Evolutionary conservation across 2,329 filamentous ascomycete species (phyloP).

Genomic region (Magnaporthiopsis rhizophila): DNA sequence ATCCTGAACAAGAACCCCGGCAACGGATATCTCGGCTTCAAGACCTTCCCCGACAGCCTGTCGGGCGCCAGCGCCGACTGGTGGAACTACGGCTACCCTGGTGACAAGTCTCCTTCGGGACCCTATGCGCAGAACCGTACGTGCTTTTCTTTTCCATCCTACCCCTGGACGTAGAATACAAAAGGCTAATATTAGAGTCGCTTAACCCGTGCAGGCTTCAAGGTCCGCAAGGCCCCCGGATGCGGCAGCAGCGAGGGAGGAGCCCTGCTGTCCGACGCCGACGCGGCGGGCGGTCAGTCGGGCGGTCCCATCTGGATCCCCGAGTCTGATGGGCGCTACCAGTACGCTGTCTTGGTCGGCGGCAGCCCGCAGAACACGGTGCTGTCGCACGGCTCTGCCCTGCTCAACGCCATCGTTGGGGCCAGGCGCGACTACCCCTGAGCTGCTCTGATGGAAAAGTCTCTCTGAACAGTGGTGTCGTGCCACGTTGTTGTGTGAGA

Average conservation of each 20-base stretch:
- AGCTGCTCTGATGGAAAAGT: not conserved
- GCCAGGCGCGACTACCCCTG: slow-evolving; percentile 4
- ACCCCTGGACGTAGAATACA: not conserved
- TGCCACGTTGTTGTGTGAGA: not conserved
- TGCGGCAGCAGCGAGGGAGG: slow-evolving; percentile 2
- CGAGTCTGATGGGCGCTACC: slow-evolving; percentile 3
- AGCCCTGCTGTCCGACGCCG: not conserved
- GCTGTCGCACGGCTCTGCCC: not conserved
- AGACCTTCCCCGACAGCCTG: slow-evolving; percentile 1
- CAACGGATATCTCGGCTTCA: slow-evolving; percentile 6
- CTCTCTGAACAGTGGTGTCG: too few species aligned
- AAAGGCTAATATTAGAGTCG: not conserved
- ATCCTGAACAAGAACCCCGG: not conserved
- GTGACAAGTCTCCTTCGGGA: slow-evolving; percentile 1
- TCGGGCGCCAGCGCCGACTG: slow-evolving; percentile 1
- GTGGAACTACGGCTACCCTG: slow-evolving; percentile 6
- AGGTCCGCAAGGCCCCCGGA: not conserved
- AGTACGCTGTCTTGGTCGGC: slow-evolving; percentile 2
- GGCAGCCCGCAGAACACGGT: not conserved
- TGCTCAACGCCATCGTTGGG: slow-evolving; percentile 4
- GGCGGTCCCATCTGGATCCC: slow-evolving; percentile 4
- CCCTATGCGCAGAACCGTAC: slow-evolving; percentile 2
- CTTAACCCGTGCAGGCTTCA: not conserved
- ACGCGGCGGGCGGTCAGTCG: slow-evolving; percentile 5
- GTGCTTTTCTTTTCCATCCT: not conserved